phyloP scores from a whole-genome alignment of 371 early-diverging fungal genomes.

The Mortierella sp. region DNA sequence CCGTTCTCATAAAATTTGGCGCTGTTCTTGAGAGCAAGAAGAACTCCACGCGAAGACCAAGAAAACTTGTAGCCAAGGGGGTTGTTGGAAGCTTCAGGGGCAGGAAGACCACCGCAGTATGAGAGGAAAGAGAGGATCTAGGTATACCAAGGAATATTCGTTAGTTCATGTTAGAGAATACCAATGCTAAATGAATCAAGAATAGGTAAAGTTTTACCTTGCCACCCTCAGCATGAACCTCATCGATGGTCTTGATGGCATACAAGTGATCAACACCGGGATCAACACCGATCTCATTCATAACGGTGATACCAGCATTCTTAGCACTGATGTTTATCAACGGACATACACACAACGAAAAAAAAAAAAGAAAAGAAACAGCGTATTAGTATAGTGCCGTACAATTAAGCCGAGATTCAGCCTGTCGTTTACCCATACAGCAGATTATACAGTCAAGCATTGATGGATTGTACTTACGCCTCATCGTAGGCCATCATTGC shows the following conservation, averaged over 20 bases:
- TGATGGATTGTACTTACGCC: conserved; percentile 62
- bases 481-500: conserved; percentile 87
- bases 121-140: conserved; percentile 88
- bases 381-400: no score
- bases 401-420: background rate
- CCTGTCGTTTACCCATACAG: background rate
- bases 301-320: conserved; percentile 82
- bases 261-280: conserved; percentile 96
- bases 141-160: background rate
- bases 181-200: background rate
- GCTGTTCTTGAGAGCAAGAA: conserved; percentile 93
- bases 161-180: background rate
- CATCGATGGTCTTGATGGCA: conserved; percentile 88
- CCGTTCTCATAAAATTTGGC: conserved; percentile 92
- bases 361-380: background rate
- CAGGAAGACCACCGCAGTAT: conserved; percentile 99
- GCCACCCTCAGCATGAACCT: conserved; percentile 90
- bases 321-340: conserved; percentile 68
- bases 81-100: conserved; percentile 97
- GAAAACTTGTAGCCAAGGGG: conserved; percentile 99
- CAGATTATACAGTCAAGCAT: background rate
- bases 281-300: conserved; percentile 96
- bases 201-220: conserved; percentile 65
- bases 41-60: conserved; percentile 97
- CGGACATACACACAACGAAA: background rate